Base-by-base conservation (phyloP, 371 early-diverging fungal genomes). In the Apophysomyces ossiformis region DNA sequence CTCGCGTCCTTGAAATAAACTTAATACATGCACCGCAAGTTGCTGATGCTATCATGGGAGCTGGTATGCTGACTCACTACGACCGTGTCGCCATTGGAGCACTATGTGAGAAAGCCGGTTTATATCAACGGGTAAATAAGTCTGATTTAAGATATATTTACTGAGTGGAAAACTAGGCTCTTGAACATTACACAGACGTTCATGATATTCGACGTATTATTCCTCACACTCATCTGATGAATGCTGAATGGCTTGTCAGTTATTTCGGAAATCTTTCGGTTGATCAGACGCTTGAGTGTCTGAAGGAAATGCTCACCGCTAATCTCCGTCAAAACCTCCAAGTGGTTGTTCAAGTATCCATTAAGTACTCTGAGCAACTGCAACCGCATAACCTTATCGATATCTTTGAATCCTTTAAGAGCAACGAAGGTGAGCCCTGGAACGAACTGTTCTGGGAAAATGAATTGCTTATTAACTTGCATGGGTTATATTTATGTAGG, bases 1-100 rank as follows among this genome's bases (percentile, higher is more conserved):
- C 99, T 5, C 90, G 94, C 61, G 84, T 98, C 47, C 87, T 99
- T n/a, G 98, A 98, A 77, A 96, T 98, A 94, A 98, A 97, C 75
- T 81, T 99, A 68, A 79, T 96, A 57, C 94, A 96, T 68, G 96
- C 96, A 7, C 98, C 98, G 44, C 98, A 98, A 71, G 98, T 99
- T 9, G 99, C 99, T 32, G 99, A 98, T 78, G 99, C 98, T 57
- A 98, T 99, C 66, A 78, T 99, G 39, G 93, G 97, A 60, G 96
- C 96, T 71, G 87, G 92, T 64, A 94, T 97, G 93, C 93, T 98
- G 70, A 89, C 90, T 36, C 95, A 97, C 71, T 99, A 98, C 72
- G 99, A 99, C 74, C 89, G 92, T 36, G 88, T 92, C 7, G 87
- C 91, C 50, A 89, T 99, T 75, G 99, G 97, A 26, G 75, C 84